Conservation (phyloP, 202 grass and related monocot species). For the Carex sylvatica region DNA sequence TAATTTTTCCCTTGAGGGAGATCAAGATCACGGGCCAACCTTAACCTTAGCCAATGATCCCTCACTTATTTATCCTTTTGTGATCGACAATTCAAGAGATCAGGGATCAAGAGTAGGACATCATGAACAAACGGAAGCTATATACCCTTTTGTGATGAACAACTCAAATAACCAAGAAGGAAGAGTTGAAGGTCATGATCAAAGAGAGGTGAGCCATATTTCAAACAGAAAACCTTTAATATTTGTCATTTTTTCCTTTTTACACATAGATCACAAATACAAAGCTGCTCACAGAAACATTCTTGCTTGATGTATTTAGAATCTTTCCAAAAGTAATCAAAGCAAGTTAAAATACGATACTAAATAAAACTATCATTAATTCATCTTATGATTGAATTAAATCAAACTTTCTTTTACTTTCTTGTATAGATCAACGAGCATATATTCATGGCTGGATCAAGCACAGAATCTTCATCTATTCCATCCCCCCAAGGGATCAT, state of each 20-base stretch:
- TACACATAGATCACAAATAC: constrained; percentile 22
- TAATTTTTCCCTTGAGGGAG: constrained; percentile 57
- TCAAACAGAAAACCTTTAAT: neutral
- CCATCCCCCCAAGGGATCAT: constrained; percentile 53
- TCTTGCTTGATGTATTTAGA: constrained; percentile 31
- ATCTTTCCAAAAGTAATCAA: neutral
- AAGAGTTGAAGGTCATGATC: constrained; percentile 42
- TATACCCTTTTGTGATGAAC: constrained; percentile 21
- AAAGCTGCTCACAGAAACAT: constrained; percentile 20
- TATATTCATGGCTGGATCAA: constrained; percentile 44
- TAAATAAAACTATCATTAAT: constrained; percentile 1
- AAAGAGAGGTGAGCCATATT: constrained; percentile 32
- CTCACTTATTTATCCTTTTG: constrained; percentile 51
- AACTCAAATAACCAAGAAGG: constrained; percentile 34
- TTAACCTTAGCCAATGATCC: constrained; percentile 50
- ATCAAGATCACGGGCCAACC: constrained; percentile 50
- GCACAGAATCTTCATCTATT: constrained; percentile 23
- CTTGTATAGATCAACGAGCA: constrained; percentile 44
- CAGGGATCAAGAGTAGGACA: constrained; percentile 15
- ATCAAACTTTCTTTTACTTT: constrained; percentile 10
- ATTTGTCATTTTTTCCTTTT: neutral
- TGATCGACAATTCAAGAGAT: constrained; percentile 42
- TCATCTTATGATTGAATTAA: neutral
- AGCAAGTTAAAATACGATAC: neutral
- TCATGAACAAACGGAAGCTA: constrained; percentile 7